These are phyloP conservation scores for Ophiocordyceps unilateralis DNA, from an alignment of 2,329 filamentous ascomycete species.

Conservation along the genomic window DNA sequence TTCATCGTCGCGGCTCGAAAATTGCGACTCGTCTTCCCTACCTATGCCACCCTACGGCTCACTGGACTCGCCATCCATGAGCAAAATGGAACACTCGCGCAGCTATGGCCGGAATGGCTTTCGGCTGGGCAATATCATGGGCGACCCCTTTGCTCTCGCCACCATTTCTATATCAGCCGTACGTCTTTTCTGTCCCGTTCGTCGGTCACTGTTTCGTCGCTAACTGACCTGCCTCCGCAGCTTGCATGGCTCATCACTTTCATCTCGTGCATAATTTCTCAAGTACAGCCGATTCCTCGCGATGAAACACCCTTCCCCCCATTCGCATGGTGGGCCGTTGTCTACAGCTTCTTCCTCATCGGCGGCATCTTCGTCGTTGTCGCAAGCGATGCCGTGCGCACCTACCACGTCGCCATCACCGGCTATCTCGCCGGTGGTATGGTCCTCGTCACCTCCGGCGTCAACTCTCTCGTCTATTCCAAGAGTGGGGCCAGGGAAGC, in stretches of 20 bases:
- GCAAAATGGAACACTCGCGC: conserved; percentile 63
- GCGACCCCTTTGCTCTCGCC: conserved; percentile 88
- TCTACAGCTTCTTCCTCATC: conserved; percentile 74
- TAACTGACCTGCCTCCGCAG: conserved; percentile 26
- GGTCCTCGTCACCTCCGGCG: conserved; percentile 68
- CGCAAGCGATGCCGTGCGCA: conserved; percentile 67
- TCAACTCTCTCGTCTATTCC: conserved; percentile 74
- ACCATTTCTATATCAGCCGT: conserved; percentile 86
- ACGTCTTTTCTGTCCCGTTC: conserved; percentile 23
- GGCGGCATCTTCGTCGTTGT: conserved; percentile 66
- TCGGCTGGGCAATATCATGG: conserved; percentile 75
- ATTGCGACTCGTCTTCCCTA: too few relatives aligned
- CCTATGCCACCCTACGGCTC: conserved; percentile 64
- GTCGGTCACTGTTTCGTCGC: background rate
- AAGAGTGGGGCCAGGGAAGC: conserved; percentile 61
- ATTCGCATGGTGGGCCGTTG: conserved; percentile 82
- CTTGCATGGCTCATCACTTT: conserved; percentile 92
- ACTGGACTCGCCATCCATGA: conserved; percentile 53
- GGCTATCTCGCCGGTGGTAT: conserved; percentile 73
- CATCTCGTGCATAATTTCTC: conserved; percentile 64
- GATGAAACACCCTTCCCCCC: conserved; percentile 44
- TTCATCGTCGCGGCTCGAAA: background rate
- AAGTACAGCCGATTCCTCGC: conserved; percentile 26
- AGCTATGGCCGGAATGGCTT: conserved; percentile 44
- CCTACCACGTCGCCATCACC: conserved; percentile 82